Evolutionary conservation across 805 yeast species (phyloP), one percentile per base, ranked within the genome.

Genomic region (Candida nanaspora): DNA sequence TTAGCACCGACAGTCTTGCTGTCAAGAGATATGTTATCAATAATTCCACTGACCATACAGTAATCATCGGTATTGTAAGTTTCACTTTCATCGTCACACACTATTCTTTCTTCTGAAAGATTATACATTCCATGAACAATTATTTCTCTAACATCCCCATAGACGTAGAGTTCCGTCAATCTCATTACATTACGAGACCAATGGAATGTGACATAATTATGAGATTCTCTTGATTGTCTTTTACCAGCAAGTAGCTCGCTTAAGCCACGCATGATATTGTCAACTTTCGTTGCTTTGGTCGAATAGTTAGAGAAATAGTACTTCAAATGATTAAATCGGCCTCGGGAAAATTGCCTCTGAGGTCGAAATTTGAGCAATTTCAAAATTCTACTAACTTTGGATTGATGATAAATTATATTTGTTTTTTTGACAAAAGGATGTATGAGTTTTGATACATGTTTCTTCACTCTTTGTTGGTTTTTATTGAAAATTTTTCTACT

Each of bases 81-180:
- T 2, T 20, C 15, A 13, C 11, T 6, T 32, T 33, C 10, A 35
- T 13, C 31, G 7, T 3, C 13, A 2, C 14, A 16, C 6, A n/a
- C n/a, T 33, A 11, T 50, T 16, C 7, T 46, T 29, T 0, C 53
- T 44, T 5, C 47, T 39, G 19, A 38, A n/a, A 47, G 42, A 49
- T 75, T 65, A 14, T 75, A 44, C 44, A 71, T 73, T 2, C 72
- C 72, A 52, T 78, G 80, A n/a, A 77, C 71, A 34, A 73, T 52
- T 13, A 83, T 53, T 53, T 84, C 91, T 44, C 89, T 65, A 2
- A 85, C 78, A 42, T 72, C 72, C 1, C 82, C 79, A 8, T 56
- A 56, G 8, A 55, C 48, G 20, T 74, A 62, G 9, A 80, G 55
- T 8, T 63, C 56, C 8, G 66, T 47, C 33, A 76, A 41, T 38